These are phyloP conservation scores for Heliamphora pulchella DNA, from an alignment of 179 eudicot species.

Conservation along the genomic window DNA sequence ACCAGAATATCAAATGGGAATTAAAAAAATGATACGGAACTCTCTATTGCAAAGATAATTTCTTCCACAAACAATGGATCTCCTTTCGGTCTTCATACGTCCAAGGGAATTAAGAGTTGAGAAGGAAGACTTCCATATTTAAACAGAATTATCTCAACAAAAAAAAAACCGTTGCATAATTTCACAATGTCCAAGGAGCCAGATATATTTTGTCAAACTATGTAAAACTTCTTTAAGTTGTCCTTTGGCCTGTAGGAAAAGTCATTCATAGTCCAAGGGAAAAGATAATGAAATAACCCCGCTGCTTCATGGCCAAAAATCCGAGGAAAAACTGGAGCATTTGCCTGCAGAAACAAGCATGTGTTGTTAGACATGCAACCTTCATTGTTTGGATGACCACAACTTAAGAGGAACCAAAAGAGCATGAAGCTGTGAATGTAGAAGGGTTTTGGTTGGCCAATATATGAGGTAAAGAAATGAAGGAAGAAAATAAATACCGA, in stretches of 20 bases:
- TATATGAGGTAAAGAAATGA: background rate
- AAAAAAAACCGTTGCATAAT: background rate
- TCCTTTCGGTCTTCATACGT: background rate
- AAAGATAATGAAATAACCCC: conserved; percentile 43
- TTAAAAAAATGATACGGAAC: background rate
- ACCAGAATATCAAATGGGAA: background rate
- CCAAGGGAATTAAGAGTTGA: too few relatives aligned
- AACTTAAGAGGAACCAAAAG: background rate
- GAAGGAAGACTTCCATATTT: too few relatives aligned
- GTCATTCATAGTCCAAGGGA: conserved; percentile 1
- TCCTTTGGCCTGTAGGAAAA: background rate
- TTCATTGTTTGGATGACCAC: background rate
- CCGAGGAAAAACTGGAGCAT: conserved; percentile 63
- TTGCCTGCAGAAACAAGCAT: conserved; percentile 45
- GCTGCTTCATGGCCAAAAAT: conserved; percentile 99
- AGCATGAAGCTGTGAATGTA: background rate
- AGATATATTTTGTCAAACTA: background rate
- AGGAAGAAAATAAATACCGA: background rate
- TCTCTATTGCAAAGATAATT: background rate
- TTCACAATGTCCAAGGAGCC: too few relatives aligned
- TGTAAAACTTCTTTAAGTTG: background rate
- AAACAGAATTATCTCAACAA: background rate
- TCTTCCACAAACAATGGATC: background rate
- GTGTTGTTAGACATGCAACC: conserved; percentile 3
- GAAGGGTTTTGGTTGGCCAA: background rate